Percentiles rank a stretch among this genome's conserved stretches.
These are phyloP conservation scores for Fusarium tuaranense DNA, from an alignment of 2,329 filamentous ascomycete genomes.

Conservation along the genomic window DNA sequence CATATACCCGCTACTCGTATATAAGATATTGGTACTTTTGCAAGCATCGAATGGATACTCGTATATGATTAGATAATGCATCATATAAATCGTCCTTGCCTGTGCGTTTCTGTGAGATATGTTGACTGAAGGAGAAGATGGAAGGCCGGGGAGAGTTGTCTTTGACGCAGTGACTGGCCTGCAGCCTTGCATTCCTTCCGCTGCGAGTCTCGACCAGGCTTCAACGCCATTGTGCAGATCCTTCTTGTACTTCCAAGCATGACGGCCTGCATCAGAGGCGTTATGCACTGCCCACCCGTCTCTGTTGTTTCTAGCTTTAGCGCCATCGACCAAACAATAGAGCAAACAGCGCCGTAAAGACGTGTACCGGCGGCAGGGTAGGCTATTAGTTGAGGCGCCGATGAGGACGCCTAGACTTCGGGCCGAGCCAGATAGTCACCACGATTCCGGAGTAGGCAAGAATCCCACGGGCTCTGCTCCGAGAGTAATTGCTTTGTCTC, in stretches of 20 bases:
- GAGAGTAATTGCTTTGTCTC: background rate
- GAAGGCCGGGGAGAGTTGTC: background rate
- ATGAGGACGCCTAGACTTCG: conserved; percentile 9
- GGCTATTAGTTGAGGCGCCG: conserved; percentile 13
- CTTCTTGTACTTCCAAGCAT: background rate
- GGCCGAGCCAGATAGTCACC: conserved; percentile 13
- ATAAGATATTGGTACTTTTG: background rate
- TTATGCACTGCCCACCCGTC: background rate
- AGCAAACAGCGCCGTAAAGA: conserved; percentile 26
- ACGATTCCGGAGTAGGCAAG: background rate
- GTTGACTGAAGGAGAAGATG: background rate
- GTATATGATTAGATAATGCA: background rate
- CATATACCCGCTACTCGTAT: background rate
- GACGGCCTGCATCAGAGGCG: conserved; percentile 19
- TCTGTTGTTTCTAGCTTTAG: conserved; percentile 11
- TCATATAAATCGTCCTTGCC: background rate
- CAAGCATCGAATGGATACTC: background rate
- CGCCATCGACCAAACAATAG: background rate
- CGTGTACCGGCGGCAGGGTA: conserved; percentile 15
- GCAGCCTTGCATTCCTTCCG: background rate
- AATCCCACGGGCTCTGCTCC: background rate
- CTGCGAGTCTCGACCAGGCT: background rate
- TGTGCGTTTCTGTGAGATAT: background rate
- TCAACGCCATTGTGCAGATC: background rate
- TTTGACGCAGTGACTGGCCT: background rate